Evolutionary conservation across 139 green algal genomes (phyloP).

Genomic region (Diplosphaera chodatii): DNA sequence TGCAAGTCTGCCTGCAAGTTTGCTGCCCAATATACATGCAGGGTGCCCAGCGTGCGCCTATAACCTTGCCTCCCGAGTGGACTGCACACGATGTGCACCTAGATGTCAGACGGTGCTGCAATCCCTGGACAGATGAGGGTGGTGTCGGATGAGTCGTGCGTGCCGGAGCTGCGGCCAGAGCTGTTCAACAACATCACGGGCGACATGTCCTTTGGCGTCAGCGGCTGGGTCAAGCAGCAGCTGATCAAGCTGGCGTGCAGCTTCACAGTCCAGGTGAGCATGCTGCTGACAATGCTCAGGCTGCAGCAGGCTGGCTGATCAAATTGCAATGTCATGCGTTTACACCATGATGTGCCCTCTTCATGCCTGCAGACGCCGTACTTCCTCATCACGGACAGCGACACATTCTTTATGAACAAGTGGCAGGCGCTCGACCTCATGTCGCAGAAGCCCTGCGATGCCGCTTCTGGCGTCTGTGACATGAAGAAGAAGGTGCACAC

Average conservation of each 20-base stretch:
- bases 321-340: no score
- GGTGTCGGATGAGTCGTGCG: background rate
- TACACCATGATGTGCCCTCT: background rate
- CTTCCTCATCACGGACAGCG: background rate
- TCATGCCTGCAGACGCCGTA: background rate
- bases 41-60: no score
- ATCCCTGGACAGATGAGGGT: background rate
- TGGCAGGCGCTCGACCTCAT: background rate
- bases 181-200: background rate
- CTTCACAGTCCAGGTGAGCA: background rate
- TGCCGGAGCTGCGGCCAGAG: background rate
- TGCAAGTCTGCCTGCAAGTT: no score
- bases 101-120: background rate
- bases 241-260: background rate
- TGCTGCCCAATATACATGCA: no score
- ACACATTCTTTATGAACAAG: background rate
- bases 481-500: background rate
- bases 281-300: no score
- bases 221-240: conserved; percentile 3
- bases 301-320: no score
- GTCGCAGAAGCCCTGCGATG: background rate
- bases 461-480: background rate
- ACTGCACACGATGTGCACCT: no score
- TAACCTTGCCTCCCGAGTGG: no score
- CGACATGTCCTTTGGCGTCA: background rate